A percentile compares a stretch with the other conserved stretches of the same genome.
These are phyloP conservation scores for Candida gigantensis DNA, from an alignment of 1,139 yeast genomes.

Conservation along the genomic window DNA sequence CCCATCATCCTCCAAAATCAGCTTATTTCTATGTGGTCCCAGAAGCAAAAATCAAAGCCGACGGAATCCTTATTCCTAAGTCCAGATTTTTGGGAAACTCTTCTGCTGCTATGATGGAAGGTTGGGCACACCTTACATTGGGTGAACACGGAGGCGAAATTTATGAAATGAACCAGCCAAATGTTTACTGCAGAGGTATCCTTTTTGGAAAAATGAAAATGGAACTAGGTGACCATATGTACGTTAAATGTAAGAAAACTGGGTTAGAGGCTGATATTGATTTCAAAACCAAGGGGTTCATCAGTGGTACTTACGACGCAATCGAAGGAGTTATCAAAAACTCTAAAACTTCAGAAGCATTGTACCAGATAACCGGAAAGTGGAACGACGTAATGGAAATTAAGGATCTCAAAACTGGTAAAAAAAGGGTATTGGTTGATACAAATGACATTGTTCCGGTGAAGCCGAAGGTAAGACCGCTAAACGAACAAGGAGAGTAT, in stretches of 20 bases:
- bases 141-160: slow-evolving; percentile 64
- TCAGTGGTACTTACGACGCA: slow-evolving; percentile 88
- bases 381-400: slow-evolving; percentile 90
- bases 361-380: slow-evolving; percentile 78
- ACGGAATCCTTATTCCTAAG: slow-evolving; percentile 84
- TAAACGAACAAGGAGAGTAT: slow-evolving; percentile 73
- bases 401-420: slow-evolving; percentile 51
- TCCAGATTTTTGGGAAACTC: slow-evolving; percentile 92
- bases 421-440: slow-evolving; percentile 62
- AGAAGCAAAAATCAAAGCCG: slow-evolving; percentile 75
- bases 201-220: slow-evolving; percentile 85
- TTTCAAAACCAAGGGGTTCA: slow-evolving; percentile 92
- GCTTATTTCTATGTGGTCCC: slow-evolving; percentile 90
- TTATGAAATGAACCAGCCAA: slow-evolving; percentile 87
- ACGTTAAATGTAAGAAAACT: slow-evolving; percentile 60
- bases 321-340: slow-evolving; percentile 74
- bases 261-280: slow-evolving; percentile 80
- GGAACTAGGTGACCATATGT: slow-evolving; percentile 91
- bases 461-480: slow-evolving; percentile 73
- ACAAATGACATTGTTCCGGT: slow-evolving; percentile 52
- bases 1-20: slow-evolving; percentile 98
- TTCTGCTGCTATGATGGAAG: slow-evolving; percentile 97
- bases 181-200: slow-evolving; percentile 93
- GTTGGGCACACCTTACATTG: slow-evolving; percentile 71
- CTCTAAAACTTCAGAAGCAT: slow-evolving; percentile 50